Evolutionary conservation across 805 yeast species (phyloP).

Genomic region (Monosporozyma solicola): DNA sequence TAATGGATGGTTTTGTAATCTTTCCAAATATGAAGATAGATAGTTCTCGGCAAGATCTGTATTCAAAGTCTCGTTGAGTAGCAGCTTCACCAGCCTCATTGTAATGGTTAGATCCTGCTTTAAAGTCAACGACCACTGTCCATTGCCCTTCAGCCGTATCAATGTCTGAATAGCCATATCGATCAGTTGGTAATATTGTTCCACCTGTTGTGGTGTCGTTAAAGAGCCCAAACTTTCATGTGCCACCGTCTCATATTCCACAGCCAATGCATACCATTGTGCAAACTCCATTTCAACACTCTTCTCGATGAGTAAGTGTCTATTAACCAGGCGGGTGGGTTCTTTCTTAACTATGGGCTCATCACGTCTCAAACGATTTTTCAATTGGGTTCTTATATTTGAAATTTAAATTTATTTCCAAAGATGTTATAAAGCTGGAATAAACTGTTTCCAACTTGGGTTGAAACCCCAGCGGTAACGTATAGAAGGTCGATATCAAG

Average conservation of each 20-base stretch:
- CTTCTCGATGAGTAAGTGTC: neutral
- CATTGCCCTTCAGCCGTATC: conserved; percentile 8
- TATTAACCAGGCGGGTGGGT: too few relatives aligned
- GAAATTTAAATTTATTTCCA: neutral
- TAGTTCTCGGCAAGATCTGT: conserved; percentile 24
- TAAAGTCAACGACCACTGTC: conserved; percentile 12
- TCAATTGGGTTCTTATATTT: neutral
- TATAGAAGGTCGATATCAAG: neutral
- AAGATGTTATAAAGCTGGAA: neutral
- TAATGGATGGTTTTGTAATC: conserved; percentile 15
- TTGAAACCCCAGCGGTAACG: neutral
- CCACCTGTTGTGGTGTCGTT: conserved; percentile 13
- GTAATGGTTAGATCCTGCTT: conserved; percentile 23
- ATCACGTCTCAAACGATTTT: neutral
- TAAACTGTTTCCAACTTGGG: neutral
- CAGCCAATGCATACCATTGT: conserved; percentile 16
- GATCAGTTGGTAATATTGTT: conserved; percentile 29
- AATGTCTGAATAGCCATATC: conserved; percentile 22
- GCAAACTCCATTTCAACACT: neutral
- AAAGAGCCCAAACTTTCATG: conserved; percentile 2
- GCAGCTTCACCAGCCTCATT: conserved; percentile 19
- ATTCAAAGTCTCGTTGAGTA: conserved; percentile 25
- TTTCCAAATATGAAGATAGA: conserved; percentile 18
- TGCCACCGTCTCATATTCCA: conserved; percentile 22
- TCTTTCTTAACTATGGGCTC: neutral